Evolutionary conservation across 352 stramenopile species (phyloP).

Genomic region (Pythium dissotocum): DNA sequence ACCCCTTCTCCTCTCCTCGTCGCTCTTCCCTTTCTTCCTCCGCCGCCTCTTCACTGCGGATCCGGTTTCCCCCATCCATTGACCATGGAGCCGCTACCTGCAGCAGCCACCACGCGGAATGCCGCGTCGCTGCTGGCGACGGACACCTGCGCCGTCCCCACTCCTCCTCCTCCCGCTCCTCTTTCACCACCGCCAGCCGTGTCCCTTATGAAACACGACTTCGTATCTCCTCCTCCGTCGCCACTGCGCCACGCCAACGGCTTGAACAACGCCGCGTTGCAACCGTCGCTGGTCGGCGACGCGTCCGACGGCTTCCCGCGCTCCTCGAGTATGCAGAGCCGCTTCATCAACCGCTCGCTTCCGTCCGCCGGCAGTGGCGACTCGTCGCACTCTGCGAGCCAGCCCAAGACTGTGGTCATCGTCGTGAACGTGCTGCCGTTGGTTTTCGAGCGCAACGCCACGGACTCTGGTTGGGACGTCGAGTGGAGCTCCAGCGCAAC

Average conservation of each 20-base stretch:
- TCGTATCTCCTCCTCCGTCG: constrained; percentile 4
- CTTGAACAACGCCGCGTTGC: constrained; percentile 16
- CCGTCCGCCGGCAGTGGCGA: neutral
- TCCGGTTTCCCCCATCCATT: neutral
- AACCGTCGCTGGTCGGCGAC: constrained; percentile 19
- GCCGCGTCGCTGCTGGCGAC: constrained; percentile 8
- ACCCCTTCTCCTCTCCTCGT: neutral
- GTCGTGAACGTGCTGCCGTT: constrained; percentile 81
- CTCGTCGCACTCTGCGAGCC: neutral
- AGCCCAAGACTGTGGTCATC: constrained; percentile 65
- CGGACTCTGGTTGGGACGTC: constrained; percentile 51
- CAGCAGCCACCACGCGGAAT: neutral
- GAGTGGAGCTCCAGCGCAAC: constrained; percentile 75
- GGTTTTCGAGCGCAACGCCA: constrained; percentile 59
- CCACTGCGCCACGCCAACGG: constrained; percentile 19
- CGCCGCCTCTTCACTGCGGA: neutral
- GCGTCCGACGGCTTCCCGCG: constrained; percentile 13
- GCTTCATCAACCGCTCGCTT: constrained; percentile 6
- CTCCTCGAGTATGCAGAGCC: neutral
- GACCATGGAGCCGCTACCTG: neutral
- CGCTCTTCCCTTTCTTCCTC: neutral
- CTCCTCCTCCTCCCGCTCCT: neutral
- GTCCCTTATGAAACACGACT: constrained; percentile 1
- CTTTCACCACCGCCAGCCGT: neutral
- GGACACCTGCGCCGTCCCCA: constrained; percentile 17